A percentile compares a stretch with the other conserved stretches of the same genome.
Evolutionary conservation across 495 filamentous ascomycete genomes (phyloP).

Genomic region (Aspergillus indologenus): DNA sequence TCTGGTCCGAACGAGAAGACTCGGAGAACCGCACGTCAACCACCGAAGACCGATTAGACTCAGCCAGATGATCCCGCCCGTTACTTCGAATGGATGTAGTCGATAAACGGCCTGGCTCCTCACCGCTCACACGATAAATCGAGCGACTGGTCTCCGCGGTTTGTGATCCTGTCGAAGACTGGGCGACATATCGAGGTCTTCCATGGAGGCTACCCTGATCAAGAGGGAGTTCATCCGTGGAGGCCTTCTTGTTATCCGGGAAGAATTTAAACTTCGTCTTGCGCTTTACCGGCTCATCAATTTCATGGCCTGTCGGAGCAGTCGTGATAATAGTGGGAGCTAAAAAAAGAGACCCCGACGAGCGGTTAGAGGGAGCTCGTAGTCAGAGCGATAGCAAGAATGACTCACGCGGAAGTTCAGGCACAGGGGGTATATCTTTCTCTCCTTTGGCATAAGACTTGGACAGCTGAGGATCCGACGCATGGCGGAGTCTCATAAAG

Average conservation of each 20-base stretch:
- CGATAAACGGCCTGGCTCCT: conserved; percentile 62
- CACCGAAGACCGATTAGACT: conserved; percentile 63
- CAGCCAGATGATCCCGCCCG: conserved; percentile 62
- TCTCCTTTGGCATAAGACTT: conserved; percentile 72
- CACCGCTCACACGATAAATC: conserved; percentile 56
- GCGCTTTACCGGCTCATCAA: conserved; percentile 51
- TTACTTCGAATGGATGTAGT: conserved; percentile 47
- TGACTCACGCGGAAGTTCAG: conserved; percentile 66
- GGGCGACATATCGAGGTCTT: conserved; percentile 22
- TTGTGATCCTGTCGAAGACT: conserved; percentile 36
- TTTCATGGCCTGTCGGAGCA: conserved; percentile 70
- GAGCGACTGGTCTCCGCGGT: conserved; percentile 40
- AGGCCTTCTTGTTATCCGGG: conserved; percentile 31
- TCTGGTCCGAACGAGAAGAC: conserved; percentile 86
- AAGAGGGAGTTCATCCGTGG: conserved; percentile 32
- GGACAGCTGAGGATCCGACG: conserved; percentile 88
- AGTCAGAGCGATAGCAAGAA: not conserved
- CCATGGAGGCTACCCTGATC: conserved; percentile 14
- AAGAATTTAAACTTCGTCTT: conserved; percentile 37
- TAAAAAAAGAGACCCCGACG: conserved; percentile 25
- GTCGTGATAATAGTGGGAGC: conserved; percentile 93
- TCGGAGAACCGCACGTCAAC: conserved; percentile 76
- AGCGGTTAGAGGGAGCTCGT: not conserved
- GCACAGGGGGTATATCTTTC: conserved; percentile 65
- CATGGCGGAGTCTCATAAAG: conserved; percentile 87